Evolutionary conservation across 495 filamentous ascomycete genomes (phyloP), one percentile per base, ranked within the genome.

Genomic region (Tuber indicum): DNA sequence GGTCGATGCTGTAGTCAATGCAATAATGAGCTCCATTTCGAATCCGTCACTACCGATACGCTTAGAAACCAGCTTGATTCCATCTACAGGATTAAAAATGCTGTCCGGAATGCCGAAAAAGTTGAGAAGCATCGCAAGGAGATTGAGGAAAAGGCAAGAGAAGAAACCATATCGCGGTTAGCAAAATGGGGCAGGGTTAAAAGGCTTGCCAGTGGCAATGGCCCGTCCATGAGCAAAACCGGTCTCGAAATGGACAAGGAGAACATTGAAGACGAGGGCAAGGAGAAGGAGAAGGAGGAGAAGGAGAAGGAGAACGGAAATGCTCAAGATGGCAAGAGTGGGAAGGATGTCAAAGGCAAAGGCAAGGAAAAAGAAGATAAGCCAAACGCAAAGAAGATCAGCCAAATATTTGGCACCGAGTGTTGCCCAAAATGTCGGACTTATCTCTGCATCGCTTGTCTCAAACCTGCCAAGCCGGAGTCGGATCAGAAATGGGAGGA

Each of bases 21-120:
- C 19, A 76, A 76, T 44, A 78, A 66, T 72, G 43, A 26, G 10
- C 45, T 66, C 7, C 41, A 73, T 44, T 78, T 78, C 21, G 77
- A 78, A 78, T 77, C 72, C 32, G 21, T 78, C 75, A 78, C 77
- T 47, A 78, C 77, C 32, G 42, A n/a, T 17, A 77, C 76, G 32
- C 69, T 78, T 17, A 78, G 77, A 66, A 71, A 44, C 58, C 77
- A 78, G 52, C 44, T 78, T 26, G 77, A 78, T 66, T 45, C 71
- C 32, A 72, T 77, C 41, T 78, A 78, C 42, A 76, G 26, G 49
- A 78, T 78, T 39, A 74, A 36, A 5, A 2, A 23, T 58, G 76
- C 75, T 4, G 52, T 78, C 39, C 47, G 71, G 46, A 52, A 41
- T 44, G 75, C 77, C 19, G 75, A 78, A 52, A 73, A 47, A 41